Conservation (phyloP, 2,329 filamentous ascomycete genomes). For the Botrytis porri region DNA sequence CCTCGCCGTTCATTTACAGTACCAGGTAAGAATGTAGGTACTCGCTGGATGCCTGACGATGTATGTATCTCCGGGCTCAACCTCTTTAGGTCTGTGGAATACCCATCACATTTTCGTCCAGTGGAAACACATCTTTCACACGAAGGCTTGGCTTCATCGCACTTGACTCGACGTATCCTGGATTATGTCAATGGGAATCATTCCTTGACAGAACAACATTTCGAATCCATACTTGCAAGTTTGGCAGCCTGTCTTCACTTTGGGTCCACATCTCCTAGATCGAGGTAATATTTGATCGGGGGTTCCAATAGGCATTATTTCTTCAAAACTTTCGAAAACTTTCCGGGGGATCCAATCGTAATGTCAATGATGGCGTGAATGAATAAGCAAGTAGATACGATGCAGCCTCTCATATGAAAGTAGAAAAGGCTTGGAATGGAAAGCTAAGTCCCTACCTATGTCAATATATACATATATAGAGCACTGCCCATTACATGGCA, state of each 20-base stretch:
- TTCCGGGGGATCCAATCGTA: background rate
- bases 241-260: slow-evolving; percentile 19
- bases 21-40: slow-evolving; percentile 28
- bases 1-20: slow-evolving; percentile 30
- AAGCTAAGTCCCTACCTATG: background rate
- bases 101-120: slow-evolving; percentile 23
- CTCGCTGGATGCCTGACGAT: slow-evolving; percentile 23
- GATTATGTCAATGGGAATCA: background rate
- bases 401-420: background rate
- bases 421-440: background rate
- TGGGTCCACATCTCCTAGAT: slow-evolving; percentile 6
- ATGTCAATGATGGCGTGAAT: background rate
- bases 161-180: slow-evolving; percentile 24
- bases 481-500: background rate
- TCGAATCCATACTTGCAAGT: slow-evolving; percentile 19
- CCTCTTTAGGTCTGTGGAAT: slow-evolving; percentile 3
- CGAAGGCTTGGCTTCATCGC: slow-evolving; percentile 22
- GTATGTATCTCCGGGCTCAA: slow-evolving; percentile 11
- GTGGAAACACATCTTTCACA: slow-evolving; percentile 22
- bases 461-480: background rate
- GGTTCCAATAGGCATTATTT: background rate
- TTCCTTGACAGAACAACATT: background rate
- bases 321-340: background rate
- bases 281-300: background rate
- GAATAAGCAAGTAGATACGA: slow-evolving; percentile 5